Conservation (phyloP, 164 flowering plant genomes). For the Aristolochia fimbriata region DNA sequence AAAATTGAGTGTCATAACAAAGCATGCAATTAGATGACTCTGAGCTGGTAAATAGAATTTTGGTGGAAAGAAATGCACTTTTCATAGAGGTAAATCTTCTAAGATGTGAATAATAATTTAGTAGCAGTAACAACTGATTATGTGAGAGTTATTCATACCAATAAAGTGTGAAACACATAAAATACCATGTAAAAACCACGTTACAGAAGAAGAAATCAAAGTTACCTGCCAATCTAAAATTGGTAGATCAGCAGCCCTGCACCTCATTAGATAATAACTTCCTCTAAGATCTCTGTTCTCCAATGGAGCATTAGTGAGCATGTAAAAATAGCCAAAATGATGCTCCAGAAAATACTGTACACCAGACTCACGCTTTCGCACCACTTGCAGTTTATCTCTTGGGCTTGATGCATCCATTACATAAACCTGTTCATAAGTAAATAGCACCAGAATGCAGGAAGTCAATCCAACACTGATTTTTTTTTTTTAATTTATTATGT, state of each 20-base stretch:
- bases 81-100: too few relatives aligned
- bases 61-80: too few relatives aligned
- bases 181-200: too few relatives aligned
- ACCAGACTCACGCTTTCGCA: slow-evolving; percentile 50
- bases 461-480: too few relatives aligned
- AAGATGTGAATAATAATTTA: too few relatives aligned
- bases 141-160: too few relatives aligned
- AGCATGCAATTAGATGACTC: too few relatives aligned
- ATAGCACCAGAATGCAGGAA: neutral
- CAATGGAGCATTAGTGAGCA: slow-evolving; percentile 56
- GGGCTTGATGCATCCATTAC: slow-evolving; percentile 55
- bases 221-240: slow-evolving; percentile 60
- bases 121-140: too few relatives aligned
- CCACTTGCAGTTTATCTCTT: slow-evolving; percentile 31
- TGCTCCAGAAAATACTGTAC: slow-evolving; percentile 85
- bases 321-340: slow-evolving; percentile 64
- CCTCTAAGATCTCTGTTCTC: slow-evolving; percentile 12
- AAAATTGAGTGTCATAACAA: too few relatives aligned
- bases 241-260: slow-evolving; percentile 36
- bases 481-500: too few relatives aligned
- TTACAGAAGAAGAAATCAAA: slow-evolving; percentile 6
- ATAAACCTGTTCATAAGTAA: slow-evolving; percentile 48
- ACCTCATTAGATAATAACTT: slow-evolving; percentile 53
- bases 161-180: too few relatives aligned
- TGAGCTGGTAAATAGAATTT: too few relatives aligned